phyloP scores from a whole-genome alignment of 345 rosid species.

The Alliaria petiolata region DNA sequence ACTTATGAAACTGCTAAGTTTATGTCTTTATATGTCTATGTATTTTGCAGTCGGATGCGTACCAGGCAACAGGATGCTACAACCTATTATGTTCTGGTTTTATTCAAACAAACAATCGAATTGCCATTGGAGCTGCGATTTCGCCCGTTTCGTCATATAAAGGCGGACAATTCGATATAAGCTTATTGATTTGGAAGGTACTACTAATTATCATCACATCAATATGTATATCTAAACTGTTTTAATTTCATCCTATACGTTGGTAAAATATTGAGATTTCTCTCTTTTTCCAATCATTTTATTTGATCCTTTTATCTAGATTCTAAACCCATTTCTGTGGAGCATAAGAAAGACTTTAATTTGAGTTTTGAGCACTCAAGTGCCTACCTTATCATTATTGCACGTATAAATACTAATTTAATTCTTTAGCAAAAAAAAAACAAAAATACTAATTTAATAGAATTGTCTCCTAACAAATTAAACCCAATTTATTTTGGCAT shows the following conservation, averaged over 20 bases:
- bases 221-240: background rate
- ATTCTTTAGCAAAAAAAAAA: too few relatives aligned
- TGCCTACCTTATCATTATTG: background rate
- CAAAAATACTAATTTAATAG: background rate
- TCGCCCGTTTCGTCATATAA: constrained; percentile 79
- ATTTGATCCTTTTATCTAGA: background rate
- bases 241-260: background rate
- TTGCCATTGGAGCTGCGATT: constrained; percentile 96
- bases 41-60: constrained; percentile 68
- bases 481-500: background rate
- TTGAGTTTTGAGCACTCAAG: constrained; percentile 12
- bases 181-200: constrained; percentile 95
- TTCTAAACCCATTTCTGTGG: background rate
- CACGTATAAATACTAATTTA: too few relatives aligned
- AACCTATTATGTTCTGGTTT: constrained; percentile 95
- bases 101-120: constrained; percentile 79
- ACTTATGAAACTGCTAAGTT: background rate
- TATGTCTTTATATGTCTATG: background rate
- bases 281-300: background rate
- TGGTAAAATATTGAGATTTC: background rate
- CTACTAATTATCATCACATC: constrained; percentile 4
- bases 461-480: constrained; percentile 4
- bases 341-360: background rate
- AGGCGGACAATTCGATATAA: constrained; percentile 97
- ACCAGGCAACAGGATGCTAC: constrained; percentile 95